Evolutionary conservation across 2,329 filamentous ascomycete genomes (phyloP).

Genomic region (Cryphonectria carpinicola): DNA sequence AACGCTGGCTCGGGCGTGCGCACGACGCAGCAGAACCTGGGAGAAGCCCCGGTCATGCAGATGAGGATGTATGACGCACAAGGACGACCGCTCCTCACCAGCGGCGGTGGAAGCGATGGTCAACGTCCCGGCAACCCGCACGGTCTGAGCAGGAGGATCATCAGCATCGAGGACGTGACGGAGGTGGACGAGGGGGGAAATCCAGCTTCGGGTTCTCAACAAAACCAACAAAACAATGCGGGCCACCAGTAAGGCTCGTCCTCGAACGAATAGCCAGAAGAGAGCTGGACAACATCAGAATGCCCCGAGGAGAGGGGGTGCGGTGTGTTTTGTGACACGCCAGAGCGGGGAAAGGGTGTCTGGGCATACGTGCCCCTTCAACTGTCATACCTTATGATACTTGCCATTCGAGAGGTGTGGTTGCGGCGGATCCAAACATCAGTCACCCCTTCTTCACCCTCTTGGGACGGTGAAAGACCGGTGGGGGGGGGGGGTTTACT

Average conservation of each 20-base stretch:
- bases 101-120: not conserved
- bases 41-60: conserved; percentile 18
- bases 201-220: not conserved
- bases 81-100: conserved; percentile 21
- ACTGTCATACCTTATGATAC: not conserved
- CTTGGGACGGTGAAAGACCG: too few species aligned
- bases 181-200: conserved; percentile 16
- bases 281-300: not conserved
- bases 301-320: not conserved
- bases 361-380: not conserved
- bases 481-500: too few species aligned
- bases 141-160: conserved; percentile 19
- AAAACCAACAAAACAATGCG: not conserved
- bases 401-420: not conserved
- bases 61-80: conserved; percentile 23
- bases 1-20: conserved; percentile 24
- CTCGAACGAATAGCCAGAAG: not conserved
- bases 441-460: not conserved
- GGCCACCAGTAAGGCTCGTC: not conserved
- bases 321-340: not conserved
- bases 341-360: not conserved
- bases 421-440: not conserved
- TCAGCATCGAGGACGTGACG: conserved; percentile 29
- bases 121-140: not conserved
- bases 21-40: conserved; percentile 23